Evolutionary conservation across 306 rosid genomes (phyloP).

Genomic region (Rosa persica): DNA sequence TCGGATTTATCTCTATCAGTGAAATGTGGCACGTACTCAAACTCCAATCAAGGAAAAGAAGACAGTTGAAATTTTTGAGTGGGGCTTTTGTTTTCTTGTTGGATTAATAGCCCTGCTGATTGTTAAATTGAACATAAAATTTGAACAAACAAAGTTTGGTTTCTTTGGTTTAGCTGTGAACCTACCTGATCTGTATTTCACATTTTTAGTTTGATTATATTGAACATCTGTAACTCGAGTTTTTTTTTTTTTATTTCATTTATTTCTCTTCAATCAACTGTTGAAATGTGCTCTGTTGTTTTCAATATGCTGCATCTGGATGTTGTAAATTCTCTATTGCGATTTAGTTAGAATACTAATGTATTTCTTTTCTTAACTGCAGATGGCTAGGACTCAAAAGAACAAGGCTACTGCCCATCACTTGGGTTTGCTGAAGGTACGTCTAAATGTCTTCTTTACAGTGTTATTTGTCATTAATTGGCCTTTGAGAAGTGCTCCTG

Average conservation of each 20-base stretch:
- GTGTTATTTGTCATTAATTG: background rate
- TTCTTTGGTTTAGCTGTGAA: background rate
- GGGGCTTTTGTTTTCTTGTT: background rate
- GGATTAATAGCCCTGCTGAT: background rate
- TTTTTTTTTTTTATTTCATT: background rate
- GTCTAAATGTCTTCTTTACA: background rate
- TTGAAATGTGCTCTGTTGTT: background rate
- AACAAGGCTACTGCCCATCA: constrained; percentile 99
- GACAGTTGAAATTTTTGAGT: background rate
- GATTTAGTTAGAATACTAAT: background rate
- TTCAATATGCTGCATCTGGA: background rate
- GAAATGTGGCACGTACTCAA: background rate
- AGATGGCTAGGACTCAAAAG: constrained; percentile 99
- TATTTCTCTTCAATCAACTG: background rate
- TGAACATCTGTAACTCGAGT: background rate
- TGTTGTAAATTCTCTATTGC: background rate
- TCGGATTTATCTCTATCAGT: background rate
- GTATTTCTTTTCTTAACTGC: constrained; percentile 25
- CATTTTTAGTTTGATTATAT: background rate
- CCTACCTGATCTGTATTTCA: background rate
- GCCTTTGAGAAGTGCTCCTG: constrained; percentile 23
- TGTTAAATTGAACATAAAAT: background rate
- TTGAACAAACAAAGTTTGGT: background rate
- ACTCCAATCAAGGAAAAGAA: background rate
- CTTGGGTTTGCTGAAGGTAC: constrained; percentile 93